Conservation (phyloP, 805 yeast genomes). For the Lipomyces yamadae region DNA sequence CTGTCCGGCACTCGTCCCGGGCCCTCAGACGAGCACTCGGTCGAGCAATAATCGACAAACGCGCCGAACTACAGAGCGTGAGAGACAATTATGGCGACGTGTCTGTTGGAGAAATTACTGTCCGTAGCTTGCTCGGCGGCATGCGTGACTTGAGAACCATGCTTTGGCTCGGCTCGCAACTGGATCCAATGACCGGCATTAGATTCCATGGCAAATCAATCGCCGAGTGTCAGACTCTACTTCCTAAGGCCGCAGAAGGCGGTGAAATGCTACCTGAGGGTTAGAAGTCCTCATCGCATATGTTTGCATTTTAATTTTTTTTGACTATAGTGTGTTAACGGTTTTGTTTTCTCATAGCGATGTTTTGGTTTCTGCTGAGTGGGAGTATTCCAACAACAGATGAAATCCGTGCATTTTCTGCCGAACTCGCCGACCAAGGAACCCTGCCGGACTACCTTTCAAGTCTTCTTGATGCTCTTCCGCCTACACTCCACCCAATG, state of each 20-base stretch:
- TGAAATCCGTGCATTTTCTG: constrained; percentile 61
- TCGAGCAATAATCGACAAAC: constrained; percentile 52
- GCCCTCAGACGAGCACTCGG: constrained; percentile 47
- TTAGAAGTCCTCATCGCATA: not conserved
- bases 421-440: constrained; percentile 67
- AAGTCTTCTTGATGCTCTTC: constrained; percentile 65
- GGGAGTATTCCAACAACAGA: constrained; percentile 69
- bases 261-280: constrained; percentile 74
- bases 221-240: constrained; percentile 66
- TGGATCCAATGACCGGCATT: constrained; percentile 77
- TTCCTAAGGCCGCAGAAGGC: constrained; percentile 62
- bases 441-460: constrained; percentile 67
- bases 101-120: constrained; percentile 53
- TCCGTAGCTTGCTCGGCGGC: constrained; percentile 63
- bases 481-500: constrained; percentile 78
- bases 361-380: constrained; percentile 78
- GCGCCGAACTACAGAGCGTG: constrained; percentile 50
- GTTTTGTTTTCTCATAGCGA: constrained; percentile 39
- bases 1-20: constrained; percentile 31
- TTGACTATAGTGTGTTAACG: not conserved
- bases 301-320: no score
- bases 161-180: constrained; percentile 80
- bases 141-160: constrained; percentile 79
- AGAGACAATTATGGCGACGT: constrained; percentile 48
- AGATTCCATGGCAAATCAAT: constrained; percentile 79